Base-by-base conservation (phyloP, 495 filamentous ascomycete species). In the Talaromyces liani region DNA sequence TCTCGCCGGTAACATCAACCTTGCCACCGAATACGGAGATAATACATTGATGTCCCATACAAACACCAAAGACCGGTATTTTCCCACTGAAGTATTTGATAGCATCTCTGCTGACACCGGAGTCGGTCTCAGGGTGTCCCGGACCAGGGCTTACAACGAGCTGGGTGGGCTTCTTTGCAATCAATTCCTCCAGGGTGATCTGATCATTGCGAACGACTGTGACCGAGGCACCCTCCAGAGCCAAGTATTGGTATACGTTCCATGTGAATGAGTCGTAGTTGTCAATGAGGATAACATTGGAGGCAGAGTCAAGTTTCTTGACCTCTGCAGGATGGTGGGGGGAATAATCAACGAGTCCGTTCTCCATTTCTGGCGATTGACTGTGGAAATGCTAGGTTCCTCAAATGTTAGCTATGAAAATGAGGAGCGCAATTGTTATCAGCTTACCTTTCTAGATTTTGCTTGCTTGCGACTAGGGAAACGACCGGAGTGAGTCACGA, bases 241-340 rank as follows among this genome's bases (percentile, higher is more conserved):
- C 90, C 3, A 99, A 83, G 68, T 97, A 99, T 72, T 99, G 95
- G 74, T 97, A 97, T 64, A 99, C 91, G 71, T 98, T 98, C 90
- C 91, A 98, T 65, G 93, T 96, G 70, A 98, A 99, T 0, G 93
- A 97, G 76, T 99, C 94, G 74, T 97, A 99, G 78, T 99, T 99
- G 78, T 98, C 94, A 68, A 99, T 96, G 63, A 99, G 79, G 61
- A 99, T 85, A 29, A 99, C 84, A 78, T 98, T 98, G 36, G 87
- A 88, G 27, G 93, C 93, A 56, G 81, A 91, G 20, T 85, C 72
- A 31, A 96, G 76, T 59, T 85, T 83, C 56, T 87, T 76, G 18
- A 84, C 85, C 60, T 84, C 85, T 64, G 86, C 84, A 67, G 90
- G 88, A 72, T 92, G 87, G 74, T 90, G 88, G 70, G 91, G 90